These are phyloP conservation scores for Trichoderma sp. DNA, from an alignment of 2,329 filamentous ascomycete genomes.

Conservation along the genomic window DNA sequence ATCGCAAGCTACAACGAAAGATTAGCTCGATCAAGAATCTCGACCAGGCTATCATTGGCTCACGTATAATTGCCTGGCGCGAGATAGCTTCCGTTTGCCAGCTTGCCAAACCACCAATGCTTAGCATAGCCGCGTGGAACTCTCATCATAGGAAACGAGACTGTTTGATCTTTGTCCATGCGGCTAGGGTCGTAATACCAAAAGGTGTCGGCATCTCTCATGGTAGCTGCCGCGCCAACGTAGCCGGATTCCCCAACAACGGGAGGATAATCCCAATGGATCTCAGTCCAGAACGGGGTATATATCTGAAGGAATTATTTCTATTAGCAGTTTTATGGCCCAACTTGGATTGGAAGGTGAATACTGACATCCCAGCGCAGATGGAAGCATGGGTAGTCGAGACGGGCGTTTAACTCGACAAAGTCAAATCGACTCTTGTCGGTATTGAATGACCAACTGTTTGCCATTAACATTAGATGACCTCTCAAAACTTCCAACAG, in stretches of 20 bases:
- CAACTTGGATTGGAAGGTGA: no score
- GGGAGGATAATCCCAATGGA: slow-evolving; percentile 44
- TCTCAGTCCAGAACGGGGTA: slow-evolving; percentile 38
- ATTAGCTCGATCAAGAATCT: slow-evolving; percentile 13
- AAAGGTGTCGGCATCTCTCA: slow-evolving; percentile 34
- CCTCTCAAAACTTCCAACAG: not conserved
- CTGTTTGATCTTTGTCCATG: slow-evolving; percentile 39
- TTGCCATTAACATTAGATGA: not conserved
- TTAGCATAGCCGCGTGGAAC: slow-evolving; percentile 34
- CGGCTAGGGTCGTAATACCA: slow-evolving; percentile 36
- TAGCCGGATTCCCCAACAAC: slow-evolving; percentile 39
- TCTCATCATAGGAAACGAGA: slow-evolving; percentile 38
- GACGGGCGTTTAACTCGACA: slow-evolving; percentile 30
- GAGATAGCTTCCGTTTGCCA: slow-evolving; percentile 43
- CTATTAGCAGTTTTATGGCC: not conserved
- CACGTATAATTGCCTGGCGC: slow-evolving; percentile 42
- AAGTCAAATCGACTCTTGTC: slow-evolving; percentile 31
- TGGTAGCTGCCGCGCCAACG: slow-evolving; percentile 43
- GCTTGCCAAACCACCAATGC: slow-evolving; percentile 44
- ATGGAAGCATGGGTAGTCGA: slow-evolving; percentile 36
- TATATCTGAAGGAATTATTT: slow-evolving; percentile 34
- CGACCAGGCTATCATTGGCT: slow-evolving; percentile 4
- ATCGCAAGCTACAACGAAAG: slow-evolving; percentile 36
- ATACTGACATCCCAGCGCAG: slow-evolving; percentile 38
- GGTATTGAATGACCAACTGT: slow-evolving; percentile 36